These are phyloP conservation scores for Amanita rubescens DNA, from an alignment of 768 basidiomycete genomes.

Conservation along the genomic window DNA sequence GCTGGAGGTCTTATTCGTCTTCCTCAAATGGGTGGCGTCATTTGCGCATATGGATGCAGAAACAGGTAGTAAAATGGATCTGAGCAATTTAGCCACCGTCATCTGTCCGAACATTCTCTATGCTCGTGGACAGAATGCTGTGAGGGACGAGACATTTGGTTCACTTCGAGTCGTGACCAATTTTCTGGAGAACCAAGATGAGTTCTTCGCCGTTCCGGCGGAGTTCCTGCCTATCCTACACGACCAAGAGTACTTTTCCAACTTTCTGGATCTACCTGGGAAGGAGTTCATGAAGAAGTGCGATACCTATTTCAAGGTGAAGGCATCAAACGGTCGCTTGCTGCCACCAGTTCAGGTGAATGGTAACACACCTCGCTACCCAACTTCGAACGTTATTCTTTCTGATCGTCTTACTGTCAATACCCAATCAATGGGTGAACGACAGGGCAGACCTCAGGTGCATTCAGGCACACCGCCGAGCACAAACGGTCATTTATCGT, in stretches of 20 bases:
- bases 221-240: slow-evolving; percentile 83
- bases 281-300: slow-evolving; percentile 97
- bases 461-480: slow-evolving; percentile 37
- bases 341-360: slow-evolving; percentile 32
- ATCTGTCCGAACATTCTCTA: slow-evolving; percentile 98
- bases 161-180: slow-evolving; percentile 82
- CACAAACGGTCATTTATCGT: slow-evolving; percentile 25
- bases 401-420: slow-evolving; percentile 41
- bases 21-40: slow-evolving; percentile 98
- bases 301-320: slow-evolving; percentile 80
- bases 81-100: slow-evolving; percentile 92
- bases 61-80: slow-evolving; percentile 98
- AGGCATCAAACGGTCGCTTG: slow-evolving; percentile 44
- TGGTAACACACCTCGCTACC: slow-evolving; percentile 32
- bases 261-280: slow-evolving; percentile 80
- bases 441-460: slow-evolving; percentile 31
- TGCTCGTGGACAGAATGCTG: slow-evolving; percentile 75
- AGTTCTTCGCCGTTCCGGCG: slow-evolving; percentile 89
- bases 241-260: slow-evolving; percentile 89
- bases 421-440: slow-evolving; percentile 32
- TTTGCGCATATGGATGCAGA: slow-evolving; percentile 98
- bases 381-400: slow-evolving; percentile 28
- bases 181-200: slow-evolving; percentile 89
- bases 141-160: slow-evolving; percentile 88
- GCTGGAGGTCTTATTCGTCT: slow-evolving; percentile 95